Evolutionary conservation across 116 monocot species (phyloP).

Genomic region (Papilionanthe hybrid): DNA sequence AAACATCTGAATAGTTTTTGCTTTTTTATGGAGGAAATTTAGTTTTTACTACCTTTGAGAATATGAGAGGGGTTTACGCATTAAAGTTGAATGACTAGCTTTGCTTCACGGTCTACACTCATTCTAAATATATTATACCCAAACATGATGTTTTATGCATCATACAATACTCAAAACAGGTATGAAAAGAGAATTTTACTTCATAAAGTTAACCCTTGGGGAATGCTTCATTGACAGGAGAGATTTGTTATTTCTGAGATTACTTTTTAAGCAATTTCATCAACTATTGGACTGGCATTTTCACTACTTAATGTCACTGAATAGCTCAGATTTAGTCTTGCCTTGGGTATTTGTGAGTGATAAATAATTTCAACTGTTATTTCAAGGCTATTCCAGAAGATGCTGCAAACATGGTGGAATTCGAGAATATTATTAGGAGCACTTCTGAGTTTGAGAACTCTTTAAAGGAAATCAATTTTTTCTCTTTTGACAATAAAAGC

Average conservation of each 20-base stretch:
- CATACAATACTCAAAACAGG: too few species aligned
- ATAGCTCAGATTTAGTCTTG: neutral
- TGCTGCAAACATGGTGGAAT: slow-evolving; percentile 68
- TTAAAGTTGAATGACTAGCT: too few species aligned
- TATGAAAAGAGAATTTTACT: too few species aligned
- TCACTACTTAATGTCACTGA: neutral
- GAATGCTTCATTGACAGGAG: neutral
- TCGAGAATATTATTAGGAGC: slow-evolving; percentile 58
- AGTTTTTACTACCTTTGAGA: too few species aligned
- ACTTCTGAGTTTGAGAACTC: slow-evolving; percentile 70
- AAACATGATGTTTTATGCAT: too few species aligned
- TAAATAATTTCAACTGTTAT: neutral
- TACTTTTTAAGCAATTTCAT: slow-evolving; percentile 1
- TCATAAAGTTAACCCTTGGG: too few species aligned
- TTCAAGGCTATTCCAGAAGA: slow-evolving; percentile 87
- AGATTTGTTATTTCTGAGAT: neutral
- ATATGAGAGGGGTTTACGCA: too few species aligned
- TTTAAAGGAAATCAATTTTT: slow-evolving; percentile 62
- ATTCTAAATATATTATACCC: too few species aligned
- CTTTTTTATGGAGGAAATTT: too few species aligned
- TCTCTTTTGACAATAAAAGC: slow-evolving; percentile 49
- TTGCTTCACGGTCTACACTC: too few species aligned
- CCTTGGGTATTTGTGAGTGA: too few species aligned
- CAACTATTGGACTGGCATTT: neutral
- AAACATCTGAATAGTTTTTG: too few species aligned